Conservation (phyloP, 805 yeast species). For the Priceomyces castillae region DNA sequence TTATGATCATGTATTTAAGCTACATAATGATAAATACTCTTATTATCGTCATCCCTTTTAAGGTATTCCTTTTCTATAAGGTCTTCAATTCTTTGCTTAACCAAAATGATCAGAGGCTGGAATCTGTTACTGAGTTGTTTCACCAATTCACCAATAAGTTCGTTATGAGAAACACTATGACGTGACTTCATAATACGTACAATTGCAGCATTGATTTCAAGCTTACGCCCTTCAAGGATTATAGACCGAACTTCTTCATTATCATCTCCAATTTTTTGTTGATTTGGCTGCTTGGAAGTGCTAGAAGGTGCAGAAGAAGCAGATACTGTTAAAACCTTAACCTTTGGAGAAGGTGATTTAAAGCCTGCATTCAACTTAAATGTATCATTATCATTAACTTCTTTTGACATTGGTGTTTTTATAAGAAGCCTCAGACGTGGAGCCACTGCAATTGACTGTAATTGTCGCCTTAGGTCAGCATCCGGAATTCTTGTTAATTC, state of each 20-base stretch:
- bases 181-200: conserved; percentile 85
- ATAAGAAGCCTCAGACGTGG: conserved; percentile 73
- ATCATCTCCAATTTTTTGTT: conserved; percentile 44
- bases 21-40: conserved; percentile 61
- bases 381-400: conserved; percentile 58
- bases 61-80: conserved; percentile 80
- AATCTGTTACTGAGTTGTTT: conserved; percentile 61
- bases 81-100: conserved; percentile 71
- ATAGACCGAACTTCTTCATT: conserved; percentile 56
- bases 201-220: conserved; percentile 78
- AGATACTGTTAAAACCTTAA: conserved; percentile 70
- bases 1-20: conserved; percentile 38
- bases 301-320: conserved; percentile 16
- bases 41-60: conserved; percentile 62
- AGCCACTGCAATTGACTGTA: conserved; percentile 82
- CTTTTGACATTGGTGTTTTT: conserved; percentile 74
- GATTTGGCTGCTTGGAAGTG: conserved; percentile 10
- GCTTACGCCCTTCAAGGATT: conserved; percentile 60
- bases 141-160: conserved; percentile 63
- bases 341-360: conserved; percentile 61
- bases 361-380: conserved; percentile 70
- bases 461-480: conserved; percentile 67
- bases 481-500: conserved; percentile 70
- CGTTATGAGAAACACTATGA: conserved; percentile 58
- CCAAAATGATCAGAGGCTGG: conserved; percentile 62